phyloP scores from a whole-genome alignment of 306 rosid genomes.

The Malus asiatica region DNA sequence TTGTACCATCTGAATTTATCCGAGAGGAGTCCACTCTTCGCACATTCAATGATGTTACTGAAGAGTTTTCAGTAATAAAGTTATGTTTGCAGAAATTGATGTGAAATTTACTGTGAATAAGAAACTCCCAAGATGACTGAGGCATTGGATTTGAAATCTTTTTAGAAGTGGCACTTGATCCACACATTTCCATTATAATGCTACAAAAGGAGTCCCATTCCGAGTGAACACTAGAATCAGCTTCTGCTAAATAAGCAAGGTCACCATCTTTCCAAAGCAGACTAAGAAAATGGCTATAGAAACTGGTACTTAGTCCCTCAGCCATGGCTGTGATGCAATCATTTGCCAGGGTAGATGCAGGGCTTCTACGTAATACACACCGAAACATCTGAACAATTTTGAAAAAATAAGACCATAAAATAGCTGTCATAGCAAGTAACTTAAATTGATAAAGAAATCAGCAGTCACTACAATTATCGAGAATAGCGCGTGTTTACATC shows the following conservation, averaged over 20 bases:
- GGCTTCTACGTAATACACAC: slow-evolving; percentile 68
- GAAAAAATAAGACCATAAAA: background rate
- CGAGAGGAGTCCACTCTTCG: slow-evolving; percentile 24
- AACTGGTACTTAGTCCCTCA: slow-evolving; percentile 64
- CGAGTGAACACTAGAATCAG: slow-evolving; percentile 43
- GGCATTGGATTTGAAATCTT: slow-evolving; percentile 25
- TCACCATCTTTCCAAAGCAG: slow-evolving; percentile 85
- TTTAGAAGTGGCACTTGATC: slow-evolving; percentile 26
- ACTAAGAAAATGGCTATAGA: slow-evolving; percentile 69
- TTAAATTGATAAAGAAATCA: background rate
- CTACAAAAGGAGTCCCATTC: slow-evolving; percentile 77
- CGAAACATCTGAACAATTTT: slow-evolving; percentile 61
- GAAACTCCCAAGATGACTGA: slow-evolving; percentile 80
- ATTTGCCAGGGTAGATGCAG: slow-evolving; percentile 66
- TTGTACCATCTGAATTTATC: slow-evolving; percentile 19
- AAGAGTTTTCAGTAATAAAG: slow-evolving; percentile 34
- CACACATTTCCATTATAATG: slow-evolving; percentile 61
- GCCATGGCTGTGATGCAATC: slow-evolving; percentile 92
- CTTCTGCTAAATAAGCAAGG: slow-evolving; percentile 42
- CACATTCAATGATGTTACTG: slow-evolving; percentile 29
- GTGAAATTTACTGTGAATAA: slow-evolving; percentile 68
- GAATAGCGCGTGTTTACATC: background rate
- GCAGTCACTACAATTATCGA: background rate
- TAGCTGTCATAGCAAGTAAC: background rate
- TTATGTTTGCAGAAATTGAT: slow-evolving; percentile 55